Evolutionary conservation across 208 protist genomes (phyloP).

Genomic region (Eutreptiella sp.): DNA sequence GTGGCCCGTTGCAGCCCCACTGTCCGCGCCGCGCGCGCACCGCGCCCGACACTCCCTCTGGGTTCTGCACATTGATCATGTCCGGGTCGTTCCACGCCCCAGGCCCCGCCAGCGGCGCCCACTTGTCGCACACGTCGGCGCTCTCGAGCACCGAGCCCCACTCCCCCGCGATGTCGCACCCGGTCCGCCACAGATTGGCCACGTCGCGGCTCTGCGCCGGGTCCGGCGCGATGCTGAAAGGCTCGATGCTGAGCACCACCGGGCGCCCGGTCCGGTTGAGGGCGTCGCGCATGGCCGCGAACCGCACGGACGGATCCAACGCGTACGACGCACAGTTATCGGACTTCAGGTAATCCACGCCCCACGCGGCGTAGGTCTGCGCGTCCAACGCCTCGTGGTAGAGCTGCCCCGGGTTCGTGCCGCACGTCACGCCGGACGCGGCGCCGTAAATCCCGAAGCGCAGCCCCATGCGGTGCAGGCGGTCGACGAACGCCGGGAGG

Average conservation of each 20-base stretch:
- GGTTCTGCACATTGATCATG: too few relatives aligned
- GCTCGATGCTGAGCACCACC: slow-evolving; percentile 33
- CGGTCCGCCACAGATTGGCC: slow-evolving; percentile 15
- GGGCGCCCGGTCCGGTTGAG: slow-evolving; percentile 35
- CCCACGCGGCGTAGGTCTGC: slow-evolving; percentile 37
- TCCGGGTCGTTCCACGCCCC: slow-evolving; percentile 25
- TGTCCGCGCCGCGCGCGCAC: too few relatives aligned
- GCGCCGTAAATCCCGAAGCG: slow-evolving; percentile 35
- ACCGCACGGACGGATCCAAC: neutral
- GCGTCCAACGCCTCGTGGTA: slow-evolving; percentile 37
- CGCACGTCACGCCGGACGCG: slow-evolving; percentile 29
- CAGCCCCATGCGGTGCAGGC: slow-evolving; percentile 33
- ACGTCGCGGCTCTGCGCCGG: slow-evolving; percentile 3
- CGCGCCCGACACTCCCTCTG: too few relatives aligned
- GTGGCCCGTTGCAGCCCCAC: too few relatives aligned
- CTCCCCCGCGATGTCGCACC: neutral
- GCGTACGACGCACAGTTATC: slow-evolving; percentile 25
- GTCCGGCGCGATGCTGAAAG: slow-evolving; percentile 25
- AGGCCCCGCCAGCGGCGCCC: neutral
- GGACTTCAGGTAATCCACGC: slow-evolving; percentile 41
- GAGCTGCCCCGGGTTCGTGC: slow-evolving; percentile 23
- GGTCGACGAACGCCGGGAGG: slow-evolving; percentile 31
- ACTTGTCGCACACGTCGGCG: neutral
- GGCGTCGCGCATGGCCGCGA: slow-evolving; percentile 26
- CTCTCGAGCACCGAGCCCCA: slow-evolving; percentile 1